A percentile compares a stretch with the other conserved stretches of the same genome.
These are phyloP conservation scores for Castanospermum australe DNA, from an alignment of 306 rosid genomes.

Conservation along the genomic window DNA sequence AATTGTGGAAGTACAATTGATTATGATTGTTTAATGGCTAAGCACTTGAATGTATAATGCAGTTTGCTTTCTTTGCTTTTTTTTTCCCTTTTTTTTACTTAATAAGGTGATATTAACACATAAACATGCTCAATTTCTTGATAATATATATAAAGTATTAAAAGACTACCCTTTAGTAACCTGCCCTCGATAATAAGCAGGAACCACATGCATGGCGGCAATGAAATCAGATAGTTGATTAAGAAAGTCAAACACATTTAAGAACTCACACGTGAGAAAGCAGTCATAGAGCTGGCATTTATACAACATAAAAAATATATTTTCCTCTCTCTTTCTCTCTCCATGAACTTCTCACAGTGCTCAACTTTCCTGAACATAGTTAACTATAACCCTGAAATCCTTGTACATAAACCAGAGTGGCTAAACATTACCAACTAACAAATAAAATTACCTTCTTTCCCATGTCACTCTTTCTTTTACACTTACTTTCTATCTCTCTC, in stretches of 20 bases:
- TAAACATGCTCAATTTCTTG: conserved; percentile 29
- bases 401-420: conserved; percentile 34
- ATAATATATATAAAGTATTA: conserved; percentile 16
- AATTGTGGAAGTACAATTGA: conserved; percentile 26
- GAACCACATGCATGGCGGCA: conserved; percentile 65
- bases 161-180: conserved; percentile 7
- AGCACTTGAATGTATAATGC: conserved; percentile 11
- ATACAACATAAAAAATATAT: not conserved
- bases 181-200: conserved; percentile 52
- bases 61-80: too few relatives aligned
- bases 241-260: conserved; percentile 83
- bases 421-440: conserved; percentile 25
- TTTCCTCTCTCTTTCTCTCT: conserved; percentile 1
- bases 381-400: conserved; percentile 35
- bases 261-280: conserved; percentile 75
- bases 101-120: conserved; percentile 34
- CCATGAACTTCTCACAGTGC: not conserved
- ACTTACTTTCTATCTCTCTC: conserved; percentile 4
- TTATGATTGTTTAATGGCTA: conserved; percentile 22
- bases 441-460: conserved; percentile 18
- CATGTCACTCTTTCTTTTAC: not conserved
- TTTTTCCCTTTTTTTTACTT: not conserved
- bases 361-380: not conserved
- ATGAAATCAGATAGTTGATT: conserved; percentile 52
- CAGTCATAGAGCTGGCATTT: conserved; percentile 49